phyloP scores from a whole-genome alignment of 345 rosid species.

The Pistacia integerrima region DNA sequence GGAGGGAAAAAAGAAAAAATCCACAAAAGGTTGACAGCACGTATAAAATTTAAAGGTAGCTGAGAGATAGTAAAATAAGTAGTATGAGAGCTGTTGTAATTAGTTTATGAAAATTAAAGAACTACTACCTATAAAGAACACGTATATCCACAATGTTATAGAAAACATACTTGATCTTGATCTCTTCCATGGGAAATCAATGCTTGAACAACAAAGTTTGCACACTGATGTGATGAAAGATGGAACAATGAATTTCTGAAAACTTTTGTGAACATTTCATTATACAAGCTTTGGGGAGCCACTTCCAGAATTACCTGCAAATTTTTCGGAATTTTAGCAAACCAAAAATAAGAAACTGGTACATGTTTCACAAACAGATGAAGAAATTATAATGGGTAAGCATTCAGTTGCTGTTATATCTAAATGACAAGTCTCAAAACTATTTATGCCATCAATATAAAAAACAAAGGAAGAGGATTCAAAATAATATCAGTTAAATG shows the following conservation, averaged over 20 bases:
- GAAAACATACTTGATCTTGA: conserved; percentile 65
- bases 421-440: not conserved
- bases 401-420: not conserved
- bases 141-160: not conserved
- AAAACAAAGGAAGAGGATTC: not conserved
- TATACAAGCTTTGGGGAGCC: conserved; percentile 75
- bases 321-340: conserved; percentile 5
- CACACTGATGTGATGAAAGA: conserved; percentile 84
- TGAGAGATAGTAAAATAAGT: not conserved
- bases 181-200: conserved; percentile 69
- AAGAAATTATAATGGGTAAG: not conserved
- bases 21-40: not conserved
- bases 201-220: conserved; percentile 89
- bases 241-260: conserved; percentile 69
- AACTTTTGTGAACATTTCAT: conserved; percentile 63
- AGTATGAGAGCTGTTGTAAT: not conserved
- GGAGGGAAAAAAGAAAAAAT: not conserved
- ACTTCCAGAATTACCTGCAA: conserved; percentile 90
- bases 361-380: not conserved
- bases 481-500: not conserved
- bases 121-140: not conserved
- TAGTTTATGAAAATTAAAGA: not conserved
- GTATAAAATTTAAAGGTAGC: not conserved
- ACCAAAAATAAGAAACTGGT: not conserved
- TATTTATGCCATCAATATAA: not conserved